phyloP scores from a whole-genome alignment of 306 rosid genomes.

The Malus orientalis region DNA sequence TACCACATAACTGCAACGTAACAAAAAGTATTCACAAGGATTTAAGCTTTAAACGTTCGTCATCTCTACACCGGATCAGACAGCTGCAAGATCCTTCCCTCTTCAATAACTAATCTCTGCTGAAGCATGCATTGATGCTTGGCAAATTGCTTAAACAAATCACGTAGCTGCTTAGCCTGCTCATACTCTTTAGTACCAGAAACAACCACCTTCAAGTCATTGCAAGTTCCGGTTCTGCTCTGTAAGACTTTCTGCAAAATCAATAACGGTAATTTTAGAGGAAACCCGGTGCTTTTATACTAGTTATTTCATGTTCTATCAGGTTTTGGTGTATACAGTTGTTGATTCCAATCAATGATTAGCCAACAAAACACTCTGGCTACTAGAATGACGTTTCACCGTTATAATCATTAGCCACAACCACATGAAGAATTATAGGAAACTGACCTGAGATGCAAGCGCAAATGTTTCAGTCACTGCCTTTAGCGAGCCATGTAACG shows the following conservation, averaged over 20 bases:
- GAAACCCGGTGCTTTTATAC: too few species aligned
- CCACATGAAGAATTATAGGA: not conserved
- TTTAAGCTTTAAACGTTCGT: not conserved
- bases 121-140: conserved; percentile 37
- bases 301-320: not conserved
- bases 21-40: not conserved
- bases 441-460: conserved; percentile 40
- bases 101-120: conserved; percentile 40
- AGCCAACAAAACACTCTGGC: not conserved
- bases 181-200: conserved; percentile 38
- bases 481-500: conserved; percentile 21
- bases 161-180: conserved; percentile 31
- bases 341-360: not conserved
- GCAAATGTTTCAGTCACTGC: conserved; percentile 33
- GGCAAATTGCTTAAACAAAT: conserved; percentile 37
- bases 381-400: not conserved
- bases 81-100: conserved; percentile 20
- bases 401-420: not conserved
- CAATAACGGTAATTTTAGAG: not conserved
- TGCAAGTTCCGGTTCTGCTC: conserved; percentile 3
- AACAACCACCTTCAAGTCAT: conserved; percentile 35
- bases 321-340: not conserved
- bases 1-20: not conserved
- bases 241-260: conserved; percentile 22
- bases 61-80: not conserved